Evolutionary conservation across 2,329 filamentous ascomycete species (phyloP).

Genomic region (Fusarium newnesense): DNA sequence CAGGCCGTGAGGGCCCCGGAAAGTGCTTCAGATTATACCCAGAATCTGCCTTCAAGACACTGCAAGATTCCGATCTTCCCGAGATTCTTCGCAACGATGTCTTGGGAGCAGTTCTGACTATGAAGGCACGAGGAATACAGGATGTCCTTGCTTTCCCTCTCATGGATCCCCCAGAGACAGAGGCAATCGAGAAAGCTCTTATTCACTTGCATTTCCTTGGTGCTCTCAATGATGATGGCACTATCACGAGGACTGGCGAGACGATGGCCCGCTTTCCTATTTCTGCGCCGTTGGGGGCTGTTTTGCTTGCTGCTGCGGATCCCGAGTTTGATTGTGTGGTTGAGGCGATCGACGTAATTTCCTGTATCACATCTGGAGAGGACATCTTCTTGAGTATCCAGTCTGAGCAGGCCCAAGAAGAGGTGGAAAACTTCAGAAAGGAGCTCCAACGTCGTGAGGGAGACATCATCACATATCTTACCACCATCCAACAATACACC

Average conservation of each 20-base stretch:
- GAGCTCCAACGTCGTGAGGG: constrained; percentile 71
- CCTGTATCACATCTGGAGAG: constrained; percentile 70
- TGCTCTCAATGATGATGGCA: constrained; percentile 76
- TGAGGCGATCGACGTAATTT: constrained; percentile 86
- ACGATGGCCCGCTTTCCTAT: constrained; percentile 87
- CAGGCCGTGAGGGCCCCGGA: constrained; percentile 89
- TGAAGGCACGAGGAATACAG: constrained; percentile 90
- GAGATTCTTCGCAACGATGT: constrained; percentile 94
- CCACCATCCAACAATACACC: constrained; percentile 70
- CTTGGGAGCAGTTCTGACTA: constrained; percentile 84
- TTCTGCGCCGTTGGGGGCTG: constrained; percentile 81
- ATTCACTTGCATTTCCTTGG: constrained; percentile 82
- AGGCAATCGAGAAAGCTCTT: constrained; percentile 83
- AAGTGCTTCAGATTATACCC: constrained; percentile 93
- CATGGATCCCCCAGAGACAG: constrained; percentile 80
- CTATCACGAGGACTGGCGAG: constrained; percentile 77
- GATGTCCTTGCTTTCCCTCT: constrained; percentile 87
- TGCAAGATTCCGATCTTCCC: constrained; percentile 81
- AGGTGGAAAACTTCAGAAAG: constrained; percentile 63
- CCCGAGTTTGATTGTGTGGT: constrained; percentile 77
- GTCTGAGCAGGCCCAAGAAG: constrained; percentile 65
- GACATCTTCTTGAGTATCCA: constrained; percentile 71
- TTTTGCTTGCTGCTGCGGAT: constrained; percentile 81
- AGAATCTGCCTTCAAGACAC: constrained; percentile 74
- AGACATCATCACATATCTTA: constrained; percentile 72